Base-by-base conservation (phyloP, 2,329 filamentous ascomycete genomes). In the Pseudogymnoascus sp. region DNA sequence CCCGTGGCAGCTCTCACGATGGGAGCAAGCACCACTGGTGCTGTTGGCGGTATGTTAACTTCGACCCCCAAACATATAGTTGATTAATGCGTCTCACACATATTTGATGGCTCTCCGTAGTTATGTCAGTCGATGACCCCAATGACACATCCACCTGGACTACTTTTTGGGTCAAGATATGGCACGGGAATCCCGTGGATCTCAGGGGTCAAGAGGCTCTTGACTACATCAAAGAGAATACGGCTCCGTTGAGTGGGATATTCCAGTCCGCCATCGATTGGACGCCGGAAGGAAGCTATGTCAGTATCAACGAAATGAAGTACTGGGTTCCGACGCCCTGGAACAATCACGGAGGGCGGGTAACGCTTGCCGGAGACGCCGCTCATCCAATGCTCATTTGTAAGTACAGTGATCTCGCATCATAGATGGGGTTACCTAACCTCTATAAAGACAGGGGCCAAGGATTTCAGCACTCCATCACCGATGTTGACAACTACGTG, bases 311-410 rank as follows among this genome's bases (percentile, higher is more conserved):
- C 61, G 71, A 75, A 63, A 74, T 76, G 70, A 71, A 69, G 40
- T 73, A 74, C 61, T 76, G 74, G 74, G 61, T 70, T 47, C 41
- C 41, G 41, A 47, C 24, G 41, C 41, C 61, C 17, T 71, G 69
- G 68, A 59, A 63, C 17, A 68, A 68, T 24, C 58, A 62, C 7
- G 68, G 70, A 36, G 70, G 74, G 4, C 70, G 73, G 11, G 73
- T 75, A 1, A 68, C 74, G 1, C 60, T 80, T 1, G 68, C 78
- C 8, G 78, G 78, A 0, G 78, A 81, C 66, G 74, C 78, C 0
- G 78, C 77, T 0, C 78, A 80, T 68, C 73, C 76, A 1, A 79
- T 78, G 73, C 77, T 76, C 17, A 71, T 77, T 76, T 79, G 80
- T 83, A 75, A 70, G 61, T 75, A 29, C 41, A 47, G 10, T 67